Evolutionary conservation across 805 yeast genomes (phyloP), one percentile per base, ranked within the genome.

Genomic region (Monosporozyma aerobia): DNA sequence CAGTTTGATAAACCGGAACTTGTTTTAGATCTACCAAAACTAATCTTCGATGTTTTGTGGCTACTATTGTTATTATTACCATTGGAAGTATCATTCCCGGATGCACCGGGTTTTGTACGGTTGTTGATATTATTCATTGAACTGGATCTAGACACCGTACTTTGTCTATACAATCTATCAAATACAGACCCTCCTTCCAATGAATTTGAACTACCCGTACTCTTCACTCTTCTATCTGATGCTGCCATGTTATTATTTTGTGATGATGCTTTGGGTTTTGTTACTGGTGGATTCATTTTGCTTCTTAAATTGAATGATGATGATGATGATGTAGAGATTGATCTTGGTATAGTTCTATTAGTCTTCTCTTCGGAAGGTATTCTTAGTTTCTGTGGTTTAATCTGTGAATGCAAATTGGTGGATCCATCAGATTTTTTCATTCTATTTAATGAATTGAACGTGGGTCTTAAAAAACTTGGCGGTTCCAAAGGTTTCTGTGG

Each of bases 391-490:
- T 35, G 37, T 32, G 48, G 48, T 32, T 22, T 32, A 46, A 30
- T 13, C 29, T 32, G 33, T 13, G 45, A 43, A 43, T 43, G 30
- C 14, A 25, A 14, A 43, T 29, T 37, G 14, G 10, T 22, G 22
- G 49, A 27, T 14, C 23, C 29, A 43, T 43, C 45, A 19, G 45
- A 29, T 44, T 22, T 33, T 32, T 51, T 51, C 32, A 47, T 54
- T 44, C 58, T 57, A 37, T 59, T 60, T 51, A 60, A 49, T 8
- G 64, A 63, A 46, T 62, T 63, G 14, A 58, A 55, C 3, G 67
- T 63, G 2, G 67, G 65, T 44, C 52, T 53, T 43, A 62, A 53
- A 47, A 63, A 63, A n/a, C 57, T 55, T 29, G 67, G 64, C 5
- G 62, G 59, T 25, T 55, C 53, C 52, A 61, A 53, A 9, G 58